Conservation (phyloP, 169 alveolate genomes). For the Plasmodium inui region DNA sequence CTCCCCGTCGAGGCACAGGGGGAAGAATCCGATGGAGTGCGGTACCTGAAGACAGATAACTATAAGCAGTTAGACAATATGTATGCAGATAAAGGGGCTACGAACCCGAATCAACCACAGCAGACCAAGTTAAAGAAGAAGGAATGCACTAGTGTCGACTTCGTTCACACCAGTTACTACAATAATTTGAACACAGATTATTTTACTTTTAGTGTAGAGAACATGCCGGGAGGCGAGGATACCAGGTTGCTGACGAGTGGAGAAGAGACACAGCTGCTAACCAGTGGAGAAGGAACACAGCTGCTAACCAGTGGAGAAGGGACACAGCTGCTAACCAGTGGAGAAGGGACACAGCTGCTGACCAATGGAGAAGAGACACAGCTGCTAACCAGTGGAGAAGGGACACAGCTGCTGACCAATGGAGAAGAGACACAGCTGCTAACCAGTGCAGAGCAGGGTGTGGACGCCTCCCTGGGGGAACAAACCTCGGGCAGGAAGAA, state of each 20-base stretch:
- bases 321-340: no score
- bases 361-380: neutral
- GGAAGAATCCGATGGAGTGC: neutral
- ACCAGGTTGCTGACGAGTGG: neutral
- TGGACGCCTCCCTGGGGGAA: neutral
- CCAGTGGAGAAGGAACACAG: no score
- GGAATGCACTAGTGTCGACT: conserved; percentile 7
- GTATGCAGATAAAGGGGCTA: neutral
- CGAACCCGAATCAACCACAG: neutral
- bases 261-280: no score
- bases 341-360: no score
- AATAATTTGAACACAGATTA: conserved; percentile 35
- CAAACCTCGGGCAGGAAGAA: neutral
- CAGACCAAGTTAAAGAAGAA: neutral
- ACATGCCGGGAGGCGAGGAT: neutral
- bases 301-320: neutral
- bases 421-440: neutral
- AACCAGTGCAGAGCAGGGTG: neutral
- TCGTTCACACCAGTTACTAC: conserved; percentile 10
- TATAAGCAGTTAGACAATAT: conserved; percentile 3
- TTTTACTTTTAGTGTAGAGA: conserved; percentile 13
- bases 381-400: neutral
- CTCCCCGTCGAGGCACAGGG: neutral
- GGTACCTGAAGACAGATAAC: neutral
- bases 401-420: neutral